A percentile compares a stretch with the other conserved stretches of the same genome.
phyloP scores from a whole-genome alignment of 78 protist genomes.

The Dictyostelium purpureum region DNA sequence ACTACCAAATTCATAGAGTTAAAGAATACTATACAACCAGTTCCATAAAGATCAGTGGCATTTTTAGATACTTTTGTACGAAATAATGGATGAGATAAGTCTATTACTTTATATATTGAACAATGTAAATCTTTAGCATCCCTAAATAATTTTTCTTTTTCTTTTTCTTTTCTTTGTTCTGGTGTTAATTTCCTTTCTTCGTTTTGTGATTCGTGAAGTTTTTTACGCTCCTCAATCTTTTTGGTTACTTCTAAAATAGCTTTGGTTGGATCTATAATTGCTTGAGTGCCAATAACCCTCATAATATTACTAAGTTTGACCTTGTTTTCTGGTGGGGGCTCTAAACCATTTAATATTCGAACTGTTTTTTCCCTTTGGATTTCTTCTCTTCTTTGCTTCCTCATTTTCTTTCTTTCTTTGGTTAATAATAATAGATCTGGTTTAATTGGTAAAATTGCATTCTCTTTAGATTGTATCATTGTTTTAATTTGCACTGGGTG shows the following conservation, averaged over 20 bases:
- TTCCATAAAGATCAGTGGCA: not conserved
- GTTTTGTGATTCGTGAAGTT: conserved; percentile 22
- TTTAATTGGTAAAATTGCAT: conserved; percentile 29
- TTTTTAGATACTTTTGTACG: conserved; percentile 27
- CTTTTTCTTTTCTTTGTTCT: conserved; percentile 72
- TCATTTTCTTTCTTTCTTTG: conserved; percentile 75
- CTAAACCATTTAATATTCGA: conserved; percentile 63
- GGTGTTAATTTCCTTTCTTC: conserved; percentile 44
- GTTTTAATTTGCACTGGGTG: conserved; percentile 83
- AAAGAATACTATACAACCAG: conserved; percentile 42
- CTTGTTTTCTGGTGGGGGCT: conserved; percentile 78
- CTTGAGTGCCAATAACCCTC: conserved; percentile 65
- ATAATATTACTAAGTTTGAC: conserved; percentile 82
- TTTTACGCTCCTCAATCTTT: conserved; percentile 35
- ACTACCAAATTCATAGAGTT: conserved; percentile 9
- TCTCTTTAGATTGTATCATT: conserved; percentile 4
- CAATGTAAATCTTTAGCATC: conserved; percentile 37
- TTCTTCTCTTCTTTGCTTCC: conserved; percentile 50
- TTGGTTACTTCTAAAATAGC: conserved; percentile 18
- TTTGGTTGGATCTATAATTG: conserved; percentile 77
- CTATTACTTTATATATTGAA: conserved; percentile 31
- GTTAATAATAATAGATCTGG: conserved; percentile 46
- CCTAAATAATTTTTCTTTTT: not conserved
- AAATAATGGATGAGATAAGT: conserved; percentile 69
- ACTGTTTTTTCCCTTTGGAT: conserved; percentile 72